Percentiles rank a stretch among this genome's conserved stretches.
Evolutionary conservation across 352 stramenopile genomes (phyloP).

Genomic region (Phytophthora pinifolia): DNA sequence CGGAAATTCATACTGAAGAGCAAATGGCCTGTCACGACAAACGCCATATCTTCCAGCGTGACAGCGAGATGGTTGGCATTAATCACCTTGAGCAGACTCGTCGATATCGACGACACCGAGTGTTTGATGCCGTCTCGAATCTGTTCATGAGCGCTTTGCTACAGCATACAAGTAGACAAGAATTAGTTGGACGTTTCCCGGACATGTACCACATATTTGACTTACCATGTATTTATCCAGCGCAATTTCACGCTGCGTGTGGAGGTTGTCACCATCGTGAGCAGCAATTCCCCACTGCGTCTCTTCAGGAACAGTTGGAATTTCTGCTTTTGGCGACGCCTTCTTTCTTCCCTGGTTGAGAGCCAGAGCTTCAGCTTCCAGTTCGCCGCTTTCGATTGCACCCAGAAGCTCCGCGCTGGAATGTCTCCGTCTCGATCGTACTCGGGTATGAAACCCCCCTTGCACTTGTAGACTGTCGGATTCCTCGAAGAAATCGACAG

Average conservation of each 20-base stretch:
- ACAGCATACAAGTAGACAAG: constrained; percentile 11
- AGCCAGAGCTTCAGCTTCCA: constrained; percentile 40
- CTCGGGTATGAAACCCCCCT: constrained; percentile 12
- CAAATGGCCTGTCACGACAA: constrained; percentile 69
- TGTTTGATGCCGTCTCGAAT: constrained; percentile 61
- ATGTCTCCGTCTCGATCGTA: constrained; percentile 32
- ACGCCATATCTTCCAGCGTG: constrained; percentile 75
- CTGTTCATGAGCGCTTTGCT: constrained; percentile 64
- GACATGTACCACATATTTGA: not conserved
- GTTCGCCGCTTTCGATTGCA: constrained; percentile 55
- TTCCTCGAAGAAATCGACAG: constrained; percentile 30
- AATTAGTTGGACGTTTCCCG: constrained; percentile 8
- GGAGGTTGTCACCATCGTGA: constrained; percentile 30
- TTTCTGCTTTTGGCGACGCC: constrained; percentile 16
- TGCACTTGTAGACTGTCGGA: constrained; percentile 27
- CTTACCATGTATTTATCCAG: constrained; percentile 80
- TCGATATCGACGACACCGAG: constrained; percentile 34
- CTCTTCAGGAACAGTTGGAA: constrained; percentile 29
- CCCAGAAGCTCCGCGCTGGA: constrained; percentile 68
- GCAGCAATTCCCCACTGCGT: constrained; percentile 19
- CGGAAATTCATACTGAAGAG: constrained; percentile 86
- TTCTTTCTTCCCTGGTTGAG: constrained; percentile 23
- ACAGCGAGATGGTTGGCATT: constrained; percentile 44
- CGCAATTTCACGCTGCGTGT: constrained; percentile 58
- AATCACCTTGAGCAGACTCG: constrained; percentile 28